A percentile compares a stretch with the other conserved stretches of the same genome.
These are phyloP conservation scores for Helenozyma rhizophorensis DNA, from an alignment of 805 yeast genomes.

Conservation along the genomic window DNA sequence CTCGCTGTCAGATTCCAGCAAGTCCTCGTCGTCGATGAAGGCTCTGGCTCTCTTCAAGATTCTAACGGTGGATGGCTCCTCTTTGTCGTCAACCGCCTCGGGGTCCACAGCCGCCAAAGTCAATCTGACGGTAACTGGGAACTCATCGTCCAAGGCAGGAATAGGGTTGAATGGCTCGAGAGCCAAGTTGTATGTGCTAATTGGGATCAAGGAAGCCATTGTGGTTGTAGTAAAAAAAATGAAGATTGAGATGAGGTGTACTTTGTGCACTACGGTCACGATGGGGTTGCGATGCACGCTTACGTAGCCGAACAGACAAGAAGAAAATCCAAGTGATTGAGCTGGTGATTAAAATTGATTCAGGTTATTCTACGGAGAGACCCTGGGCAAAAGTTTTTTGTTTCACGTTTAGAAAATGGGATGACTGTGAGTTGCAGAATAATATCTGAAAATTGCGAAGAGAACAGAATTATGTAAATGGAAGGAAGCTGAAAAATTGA, in stretches of 20 bases:
- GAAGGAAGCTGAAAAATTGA: too few relatives aligned
- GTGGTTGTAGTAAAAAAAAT: constrained; percentile 2
- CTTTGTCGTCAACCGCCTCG: constrained; percentile 73
- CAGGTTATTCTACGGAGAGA: too few relatives aligned
- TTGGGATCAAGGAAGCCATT: constrained; percentile 75
- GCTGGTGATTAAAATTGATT: too few relatives aligned
- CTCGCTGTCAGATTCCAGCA: constrained; percentile 39
- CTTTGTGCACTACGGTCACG: too few relatives aligned
- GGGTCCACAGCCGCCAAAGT: constrained; percentile 97
- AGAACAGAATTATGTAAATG: too few relatives aligned
- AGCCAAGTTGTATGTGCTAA: constrained; percentile 82
- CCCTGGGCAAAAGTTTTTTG: too few relatives aligned
- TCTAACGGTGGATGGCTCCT: constrained; percentile 84
- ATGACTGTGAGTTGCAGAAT: too few relatives aligned
- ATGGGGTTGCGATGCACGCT: too few relatives aligned
- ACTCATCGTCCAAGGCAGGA: constrained; percentile 80
- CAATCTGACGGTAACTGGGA: constrained; percentile 84
- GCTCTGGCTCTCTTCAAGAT: constrained; percentile 66
- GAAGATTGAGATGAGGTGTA: background rate
- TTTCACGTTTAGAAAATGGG: too few relatives aligned
- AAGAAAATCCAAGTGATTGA: too few relatives aligned
- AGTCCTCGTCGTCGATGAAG: constrained; percentile 35
- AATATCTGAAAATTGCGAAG: too few relatives aligned
- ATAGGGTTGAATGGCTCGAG: constrained; percentile 83
- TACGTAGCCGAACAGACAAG: too few relatives aligned